Base-by-base conservation (phyloP, 2,329 filamentous ascomycete species). In the Aspergillus aculeatus region DNA sequence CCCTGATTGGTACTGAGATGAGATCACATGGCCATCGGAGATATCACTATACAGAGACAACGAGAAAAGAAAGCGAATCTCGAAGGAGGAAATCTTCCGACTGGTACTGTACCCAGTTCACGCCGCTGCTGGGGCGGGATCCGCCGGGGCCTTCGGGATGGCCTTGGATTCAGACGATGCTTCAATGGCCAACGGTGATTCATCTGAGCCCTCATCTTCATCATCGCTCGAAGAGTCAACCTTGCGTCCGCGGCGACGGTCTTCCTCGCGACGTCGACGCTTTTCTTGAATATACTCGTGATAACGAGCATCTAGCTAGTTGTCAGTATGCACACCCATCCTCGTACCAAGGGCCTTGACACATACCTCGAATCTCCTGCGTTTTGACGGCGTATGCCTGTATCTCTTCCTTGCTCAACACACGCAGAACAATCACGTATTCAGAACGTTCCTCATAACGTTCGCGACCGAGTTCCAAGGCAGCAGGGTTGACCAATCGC, bases 371-470 rank as follows among this genome's bases (percentile, higher is more conserved):
- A 62, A 97, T 85, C 70, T 91, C 86, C 65, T 88, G 86, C 10
- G 94, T 97, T 52, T 89, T 89, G 63, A 88, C 84, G 12, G 92
- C 92, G 71, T 96, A 92, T 35, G 86, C 88, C 75, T 96, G 89
- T 58, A 98, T 96, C 71, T 98, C 92, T 66, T 96, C 91, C 75
- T 90, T 91, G 51, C 86, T 90, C 72, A 98, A 75, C 7, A 97
- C 94, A 58, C 93, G 84, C 58, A 98, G 81, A 2, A 97, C 92
- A 73, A 97, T 96, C 60, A 98, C 92, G 74, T 92, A 96, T 70
- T 96, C 92, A 61, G 92, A 86, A n/a, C 92, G 86, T 68, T 96
- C 90, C 76, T 98, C 94, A 66, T 90, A 98, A 31, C 94, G 84
- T 78, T 97, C 93, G 68, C 95, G 90, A n/a, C 90, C 90, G 62